Evolutionary conservation across 768 basidiomycete genomes (phyloP), one percentile per base, ranked within the genome.

Genomic region (Boletellus sp.): DNA sequence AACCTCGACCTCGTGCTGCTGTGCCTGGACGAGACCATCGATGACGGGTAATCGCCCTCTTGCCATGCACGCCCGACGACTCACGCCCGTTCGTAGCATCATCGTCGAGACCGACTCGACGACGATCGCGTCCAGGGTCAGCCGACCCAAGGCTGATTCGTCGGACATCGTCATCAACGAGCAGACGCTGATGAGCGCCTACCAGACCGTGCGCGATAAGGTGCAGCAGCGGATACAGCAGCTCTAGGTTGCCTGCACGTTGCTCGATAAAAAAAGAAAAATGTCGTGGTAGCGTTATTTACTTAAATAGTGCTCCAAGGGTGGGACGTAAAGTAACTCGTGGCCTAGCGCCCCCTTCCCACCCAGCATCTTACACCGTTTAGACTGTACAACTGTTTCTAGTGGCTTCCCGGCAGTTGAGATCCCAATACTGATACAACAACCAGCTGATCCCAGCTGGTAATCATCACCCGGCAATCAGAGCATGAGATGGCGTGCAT

Each of bases 131-230:
- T 91, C 93, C 28, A 75, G 96, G 46, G 96, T 98, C 45, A 94
- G 90, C 60, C 74, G 94, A 55, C 91, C 96, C 37, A 85, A 84
- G 55, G 86, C 95, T 15, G 96, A 98, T 68, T 85, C 94, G 45
- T 88, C 87, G 33, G 94, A 98, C 59, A 96, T 99, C 55, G 87
- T 94, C 54, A 95, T 99, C 77, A 97, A 99, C 76, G 96, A 99
- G 72, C 94, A 96, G 72, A 94, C 93, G 9, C 78, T 96, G 52
- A 78, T 95, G 79, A 94, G 76, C 63, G 94, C 94, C 26, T 96
- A 94, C 74, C 84, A 89, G 74, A 90, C 88, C 1, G 84, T 93
- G 55, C 86, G 84, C 69, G 90, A 90, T 62, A 84, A 81, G 74
- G 82, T 93, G 72, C 83, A 86, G 62, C 85, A 89, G 67, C 77